Base-by-base conservation (phyloP, 805 yeast species). In the Ogataea naganishii region DNA sequence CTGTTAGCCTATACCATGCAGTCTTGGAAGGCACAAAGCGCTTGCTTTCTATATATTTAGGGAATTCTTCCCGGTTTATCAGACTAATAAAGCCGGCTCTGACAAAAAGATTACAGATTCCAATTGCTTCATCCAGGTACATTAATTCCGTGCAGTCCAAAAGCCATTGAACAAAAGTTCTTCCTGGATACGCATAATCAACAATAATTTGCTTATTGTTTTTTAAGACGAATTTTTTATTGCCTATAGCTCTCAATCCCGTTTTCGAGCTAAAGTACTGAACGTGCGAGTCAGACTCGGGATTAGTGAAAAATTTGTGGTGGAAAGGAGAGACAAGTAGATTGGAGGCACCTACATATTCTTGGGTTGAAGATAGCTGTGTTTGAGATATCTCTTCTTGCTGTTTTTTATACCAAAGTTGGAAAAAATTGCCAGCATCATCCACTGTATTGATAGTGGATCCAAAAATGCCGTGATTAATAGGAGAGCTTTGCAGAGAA, bases 141-240 rank as follows among this genome's bases (percentile, higher is more conserved):
- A 75, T 49, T 1, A 78, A 60, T 44, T 83, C 92, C 1, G 95
- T 81, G 46, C 96, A 86, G 39, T 89, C 97, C 72, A 80, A 66
- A 6, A 89, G 46, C 95, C 95, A 89, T 46, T 86, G 96, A 53
- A 76, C 68, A 1, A 80, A 59, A 0, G 92, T 80, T 42, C 80
- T 80, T 0, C 96, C 94, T 2, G 81, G 67, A 37, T 83, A 65
- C 31, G 75, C 67, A 41, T 64, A 66, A n/a, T 62, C 56, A 3
- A 66, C 45, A 15, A 6, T 18, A n/a, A 10, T 18, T 14, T 4
- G 8, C 2, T 18, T 37, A 2, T 43, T 34, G 1, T 45, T 44
- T 16, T 44, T 39, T 18, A 38, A 28, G 4, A 39, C 33, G 35
- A 67, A 64, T 5, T 43, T 40, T 33, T 62, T 64, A 26, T 67